phyloP scores from a whole-genome alignment of 75 land plant genomes.

The Isoetes taiwanensis region DNA sequence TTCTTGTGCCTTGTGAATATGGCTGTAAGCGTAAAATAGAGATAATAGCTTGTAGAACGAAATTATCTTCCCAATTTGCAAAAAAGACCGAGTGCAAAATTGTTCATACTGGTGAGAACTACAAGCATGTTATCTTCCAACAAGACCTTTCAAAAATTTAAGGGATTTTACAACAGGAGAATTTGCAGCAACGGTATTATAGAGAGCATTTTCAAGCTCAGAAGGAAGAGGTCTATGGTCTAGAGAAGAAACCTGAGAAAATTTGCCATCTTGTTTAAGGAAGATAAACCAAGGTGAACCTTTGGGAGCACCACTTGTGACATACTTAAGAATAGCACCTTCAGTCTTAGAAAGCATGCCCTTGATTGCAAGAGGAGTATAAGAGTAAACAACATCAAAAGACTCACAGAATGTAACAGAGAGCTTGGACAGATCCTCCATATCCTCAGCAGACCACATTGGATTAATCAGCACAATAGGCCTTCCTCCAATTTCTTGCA shows the following conservation, averaged over 20 bases:
- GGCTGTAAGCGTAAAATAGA: too few species aligned
- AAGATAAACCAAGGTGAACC: conserved; percentile 58
- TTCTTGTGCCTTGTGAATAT: too few species aligned
- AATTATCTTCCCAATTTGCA: too few species aligned
- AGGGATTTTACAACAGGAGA: conserved; percentile 85
- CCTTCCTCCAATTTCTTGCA: conserved; percentile 26
- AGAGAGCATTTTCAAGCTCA: conserved; percentile 80
- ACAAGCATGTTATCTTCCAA: too few species aligned
- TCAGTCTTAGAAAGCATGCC: conserved; percentile 58
- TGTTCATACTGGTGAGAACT: too few species aligned
- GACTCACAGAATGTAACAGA: conserved; percentile 39
- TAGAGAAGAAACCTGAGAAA: conserved; percentile 45
- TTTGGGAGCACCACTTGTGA: conserved; percentile 41
- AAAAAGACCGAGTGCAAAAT: too few species aligned
- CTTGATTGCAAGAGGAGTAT: conserved; percentile 62
- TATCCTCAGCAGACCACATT: conserved; percentile 55
- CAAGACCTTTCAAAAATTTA: conserved; percentile 57
- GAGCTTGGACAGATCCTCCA: conserved; percentile 17
- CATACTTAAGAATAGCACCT: conserved; percentile 61
- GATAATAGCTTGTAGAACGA: too few species aligned
- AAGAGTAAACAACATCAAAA: conserved; percentile 76
- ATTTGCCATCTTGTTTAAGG: conserved; percentile 46
- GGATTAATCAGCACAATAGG: conserved; percentile 79
- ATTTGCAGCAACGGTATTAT: conserved; percentile 69
- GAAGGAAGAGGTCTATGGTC: conserved; percentile 39